phyloP scores from a whole-genome alignment of 805 yeast species.

The Allodekkera sacchari region DNA sequence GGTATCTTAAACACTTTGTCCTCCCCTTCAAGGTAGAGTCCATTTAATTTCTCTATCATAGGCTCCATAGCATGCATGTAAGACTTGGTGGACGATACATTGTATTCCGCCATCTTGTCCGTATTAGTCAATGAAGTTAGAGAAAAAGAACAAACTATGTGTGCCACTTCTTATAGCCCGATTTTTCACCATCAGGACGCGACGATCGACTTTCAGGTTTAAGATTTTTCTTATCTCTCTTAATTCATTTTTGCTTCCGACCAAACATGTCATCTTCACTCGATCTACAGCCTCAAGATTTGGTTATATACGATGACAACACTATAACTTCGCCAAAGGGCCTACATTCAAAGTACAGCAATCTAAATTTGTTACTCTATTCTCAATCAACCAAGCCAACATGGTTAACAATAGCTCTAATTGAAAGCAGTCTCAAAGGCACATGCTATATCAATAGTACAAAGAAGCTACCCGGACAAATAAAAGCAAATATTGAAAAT shows the following conservation, averaged over 20 bases:
- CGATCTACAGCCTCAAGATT: constrained; percentile 3
- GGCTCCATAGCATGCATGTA: constrained; percentile 73
- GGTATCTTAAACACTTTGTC: constrained; percentile 17
- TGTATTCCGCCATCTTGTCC: constrained; percentile 38
- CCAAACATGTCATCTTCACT: constrained; percentile 1
- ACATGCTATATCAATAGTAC: constrained; percentile 33
- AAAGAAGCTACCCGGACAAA: constrained; percentile 14
- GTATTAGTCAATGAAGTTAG: too few species aligned
- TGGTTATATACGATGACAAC: constrained; percentile 1
- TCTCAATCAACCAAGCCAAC: constrained; percentile 49
- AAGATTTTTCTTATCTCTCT: too few species aligned
- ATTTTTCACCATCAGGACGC: too few species aligned
- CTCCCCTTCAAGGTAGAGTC: constrained; percentile 20
- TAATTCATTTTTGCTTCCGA: background rate
- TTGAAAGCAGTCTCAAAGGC: constrained; percentile 44
- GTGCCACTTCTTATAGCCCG: too few species aligned
- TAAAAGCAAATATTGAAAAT: constrained; percentile 12
- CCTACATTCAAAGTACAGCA: constrained; percentile 1
- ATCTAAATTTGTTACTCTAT: constrained; percentile 30
- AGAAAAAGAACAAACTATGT: too few species aligned
- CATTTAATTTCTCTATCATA: constrained; percentile 43
- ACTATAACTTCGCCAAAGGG: background rate
- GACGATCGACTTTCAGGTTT: too few species aligned
- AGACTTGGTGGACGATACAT: constrained; percentile 60
- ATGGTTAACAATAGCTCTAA: constrained; percentile 51